phyloP scores from a whole-genome alignment of 495 filamentous ascomycete genomes.

The Penicillium paradoxum region DNA sequence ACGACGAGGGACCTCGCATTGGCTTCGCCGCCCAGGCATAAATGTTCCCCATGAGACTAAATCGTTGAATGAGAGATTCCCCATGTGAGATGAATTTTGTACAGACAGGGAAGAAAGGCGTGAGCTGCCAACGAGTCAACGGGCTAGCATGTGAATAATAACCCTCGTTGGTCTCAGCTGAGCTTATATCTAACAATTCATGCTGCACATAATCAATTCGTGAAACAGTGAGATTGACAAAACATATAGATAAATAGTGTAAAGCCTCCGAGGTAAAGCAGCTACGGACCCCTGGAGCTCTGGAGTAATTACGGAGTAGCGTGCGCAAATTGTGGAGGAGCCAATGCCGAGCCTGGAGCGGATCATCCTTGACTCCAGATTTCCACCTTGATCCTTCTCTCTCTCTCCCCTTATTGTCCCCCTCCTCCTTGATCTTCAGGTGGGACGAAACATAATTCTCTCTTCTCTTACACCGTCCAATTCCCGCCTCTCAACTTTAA shows the following conservation, averaged over 20 bases:
- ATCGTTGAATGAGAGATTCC: neutral
- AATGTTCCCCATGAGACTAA: neutral
- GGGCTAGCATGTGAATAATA: conserved; percentile 11
- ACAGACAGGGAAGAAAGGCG: conserved; percentile 1
- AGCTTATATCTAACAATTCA: conserved; percentile 21
- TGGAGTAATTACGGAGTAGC: neutral
- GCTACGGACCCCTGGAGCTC: neutral
- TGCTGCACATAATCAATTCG: conserved; percentile 17
- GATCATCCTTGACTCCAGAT: conserved; percentile 22
- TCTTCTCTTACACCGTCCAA: neutral
- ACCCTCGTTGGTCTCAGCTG: conserved; percentile 14
- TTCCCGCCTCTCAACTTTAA: conserved; percentile 10
- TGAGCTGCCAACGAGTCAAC: conserved; percentile 3
- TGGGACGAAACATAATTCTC: neutral
- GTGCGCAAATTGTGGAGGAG: conserved; percentile 7
- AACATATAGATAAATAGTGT: too few relatives aligned
- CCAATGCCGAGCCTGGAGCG: conserved; percentile 17
- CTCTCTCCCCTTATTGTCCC: conserved; percentile 3
- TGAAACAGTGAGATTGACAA: neutral
- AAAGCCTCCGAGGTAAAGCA: neutral
- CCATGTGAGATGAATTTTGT: neutral
- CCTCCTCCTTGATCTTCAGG: neutral
- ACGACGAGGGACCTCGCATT: conserved; percentile 50
- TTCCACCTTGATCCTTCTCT: conserved; percentile 11
- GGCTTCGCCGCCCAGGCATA: conserved; percentile 55